phyloP scores from a whole-genome alignment of 495 filamentous ascomycete species.

The Penicillium antarcticum region DNA sequence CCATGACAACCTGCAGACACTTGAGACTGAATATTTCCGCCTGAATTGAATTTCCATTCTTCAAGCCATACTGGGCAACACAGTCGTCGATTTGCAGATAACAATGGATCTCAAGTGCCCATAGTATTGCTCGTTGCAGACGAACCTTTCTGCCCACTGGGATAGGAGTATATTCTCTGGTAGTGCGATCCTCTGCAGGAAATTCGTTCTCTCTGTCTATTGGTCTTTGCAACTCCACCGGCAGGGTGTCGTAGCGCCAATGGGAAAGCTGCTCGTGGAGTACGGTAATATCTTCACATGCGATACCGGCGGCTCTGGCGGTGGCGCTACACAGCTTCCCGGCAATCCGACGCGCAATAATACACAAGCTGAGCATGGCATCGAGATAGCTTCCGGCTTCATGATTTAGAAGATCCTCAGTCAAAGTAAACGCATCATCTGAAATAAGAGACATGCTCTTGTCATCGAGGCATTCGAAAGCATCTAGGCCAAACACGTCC shows the following conservation, averaged over 20 bases:
- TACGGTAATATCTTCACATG: too few species aligned
- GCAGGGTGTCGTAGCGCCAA: too few species aligned
- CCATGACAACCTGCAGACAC: too few species aligned
- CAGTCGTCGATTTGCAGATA: conserved; percentile 7
- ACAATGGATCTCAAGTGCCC: conserved; percentile 11
- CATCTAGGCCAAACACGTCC: conserved; percentile 16
- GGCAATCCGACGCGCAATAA: too few species aligned
- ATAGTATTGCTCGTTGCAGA: conserved; percentile 9
- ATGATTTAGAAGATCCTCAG: background rate
- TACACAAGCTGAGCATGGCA: too few species aligned
- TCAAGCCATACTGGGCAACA: conserved; percentile 7
- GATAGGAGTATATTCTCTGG: too few species aligned
- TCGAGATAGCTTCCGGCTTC: background rate
- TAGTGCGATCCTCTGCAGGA: too few species aligned
- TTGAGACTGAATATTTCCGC: background rate
- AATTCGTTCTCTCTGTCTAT: too few species aligned
- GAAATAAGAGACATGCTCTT: conserved; percentile 11
- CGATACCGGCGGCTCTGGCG: too few species aligned
- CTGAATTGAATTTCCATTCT: background rate
- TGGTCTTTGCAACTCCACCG: too few species aligned
- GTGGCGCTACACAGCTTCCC: too few species aligned
- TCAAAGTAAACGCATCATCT: background rate
- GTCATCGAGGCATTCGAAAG: conserved; percentile 10
- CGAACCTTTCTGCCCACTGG: background rate
- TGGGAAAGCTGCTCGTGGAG: too few species aligned